Conservation (phyloP, 1,284 basidiomycete species). For the Coniferiporia weirii region DNA sequence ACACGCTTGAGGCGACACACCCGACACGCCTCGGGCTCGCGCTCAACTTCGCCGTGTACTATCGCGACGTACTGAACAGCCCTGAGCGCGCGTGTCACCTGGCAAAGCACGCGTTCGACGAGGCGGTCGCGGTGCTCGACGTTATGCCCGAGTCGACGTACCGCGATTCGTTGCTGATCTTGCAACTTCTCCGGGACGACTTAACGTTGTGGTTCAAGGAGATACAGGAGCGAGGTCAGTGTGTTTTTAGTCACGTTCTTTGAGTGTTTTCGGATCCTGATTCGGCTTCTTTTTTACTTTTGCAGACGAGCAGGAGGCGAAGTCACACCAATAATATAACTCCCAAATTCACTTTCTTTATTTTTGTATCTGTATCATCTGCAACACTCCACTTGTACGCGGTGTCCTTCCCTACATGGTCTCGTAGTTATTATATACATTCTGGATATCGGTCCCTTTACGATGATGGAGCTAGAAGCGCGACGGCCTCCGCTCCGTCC, state of each 20-base stretch:
- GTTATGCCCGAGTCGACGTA: slow-evolving; percentile 39
- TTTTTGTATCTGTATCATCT: too few species aligned
- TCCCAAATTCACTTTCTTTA: background rate
- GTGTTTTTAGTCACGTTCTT: background rate
- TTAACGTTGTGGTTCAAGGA: slow-evolving; percentile 60
- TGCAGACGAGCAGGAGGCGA: background rate
- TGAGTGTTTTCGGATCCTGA: background rate
- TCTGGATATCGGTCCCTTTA: too few species aligned
- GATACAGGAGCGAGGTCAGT: slow-evolving; percentile 33
- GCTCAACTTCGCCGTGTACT: slow-evolving; percentile 95
- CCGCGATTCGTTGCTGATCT: slow-evolving; percentile 60
- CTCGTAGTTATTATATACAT: too few species aligned
- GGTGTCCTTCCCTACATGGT: too few species aligned
- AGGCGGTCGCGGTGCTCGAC: slow-evolving; percentile 50
- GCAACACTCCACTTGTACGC: too few species aligned
- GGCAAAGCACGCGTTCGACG: slow-evolving; percentile 71
- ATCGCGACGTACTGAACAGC: slow-evolving; percentile 91
- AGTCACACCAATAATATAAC: background rate
- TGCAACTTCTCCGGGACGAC: slow-evolving; percentile 62
- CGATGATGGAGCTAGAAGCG: too few species aligned
- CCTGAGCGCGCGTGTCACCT: slow-evolving; percentile 91
- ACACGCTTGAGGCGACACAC: slow-evolving; percentile 53
- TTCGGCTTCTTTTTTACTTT: background rate
- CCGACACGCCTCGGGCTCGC: slow-evolving; percentile 83
- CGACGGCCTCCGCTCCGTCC: too few species aligned